Base-by-base conservation (phyloP, 2,329 filamentous ascomycete genomes). In the Hirsutella rhossiliensis region DNA sequence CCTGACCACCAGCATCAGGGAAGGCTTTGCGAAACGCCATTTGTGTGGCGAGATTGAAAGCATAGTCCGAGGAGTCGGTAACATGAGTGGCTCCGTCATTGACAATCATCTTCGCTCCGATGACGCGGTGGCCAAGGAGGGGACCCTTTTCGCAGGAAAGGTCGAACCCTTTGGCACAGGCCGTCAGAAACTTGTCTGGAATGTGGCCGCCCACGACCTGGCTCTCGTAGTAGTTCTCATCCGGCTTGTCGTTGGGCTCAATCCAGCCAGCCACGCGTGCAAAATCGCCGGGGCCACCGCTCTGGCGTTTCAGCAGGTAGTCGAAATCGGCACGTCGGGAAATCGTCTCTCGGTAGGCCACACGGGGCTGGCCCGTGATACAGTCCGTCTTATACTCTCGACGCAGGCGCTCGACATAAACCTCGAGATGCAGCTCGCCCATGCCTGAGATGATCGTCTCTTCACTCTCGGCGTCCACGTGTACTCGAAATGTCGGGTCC, bases 401-500 rank as follows among this genome's bases (percentile, higher is more conserved):
- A 55, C 85, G 84, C 71, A 98, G 89, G 54, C 92, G 88, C 70
- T 98, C 92, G 42, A 98, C 81, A 64, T 98, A 98, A 58, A 98
- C 94, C 58, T 95, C 89, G 27, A 98, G 74, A 65, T 98, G 92
- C 53, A 98, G 67, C 65, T 98, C 92, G 54, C 92, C 92, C 92
- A 98, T 98, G 47, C 92, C 92, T 37, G 86, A 94, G 59, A 98
- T 97, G 59, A 98, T 94, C 40, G 90, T 97, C 71, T 98, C 87
- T 60, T 94, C 84, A 51, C 84, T 90, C 68, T 98, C 92, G 15
- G 78, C 67, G 59, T 98, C 92, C 56, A 95, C 88, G 56, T 87
- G 84, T 32, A 98, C 86, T 43, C 92, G 81, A 78, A 98, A 98
- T 12, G 92, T 98, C 4, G 92, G 92, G 57, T 98, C 92, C 67